Evolutionary conservation across 805 yeast species (phyloP), one percentile per base, ranked within the genome.

Genomic region (Millerozyma miso): DNA sequence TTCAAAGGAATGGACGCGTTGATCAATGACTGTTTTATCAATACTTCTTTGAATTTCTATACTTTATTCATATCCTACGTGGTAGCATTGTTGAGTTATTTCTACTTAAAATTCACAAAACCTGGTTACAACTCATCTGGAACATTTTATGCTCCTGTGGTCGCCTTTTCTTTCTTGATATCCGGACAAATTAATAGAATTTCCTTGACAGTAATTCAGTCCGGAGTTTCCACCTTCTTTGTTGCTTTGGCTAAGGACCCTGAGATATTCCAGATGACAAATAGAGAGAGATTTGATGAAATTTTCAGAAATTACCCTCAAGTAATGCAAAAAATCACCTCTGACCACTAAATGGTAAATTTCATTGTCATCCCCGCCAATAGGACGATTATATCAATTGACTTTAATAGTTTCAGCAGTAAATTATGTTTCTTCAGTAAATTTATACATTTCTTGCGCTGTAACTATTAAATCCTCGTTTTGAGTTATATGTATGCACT

Each of bases 201-300:
- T 44, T 73, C 91, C 12, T 78, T 82, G 48, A 83, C 84, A 34
- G 84, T 88, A 1, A 79, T 90, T 38, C 83, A 81, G 48, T 81
- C 89, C 7, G 97, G 97, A 10, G 80, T 82, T 8, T 79, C 90
- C 17, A 85, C 96, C 0, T 83, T 90, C 58, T 83, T 88, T 62
- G 83, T 90, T 37, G 89, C 93, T 0, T 70, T 87, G 54, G 88
- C 90, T 12, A 79, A 81, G 53, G 90, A 88, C 52, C 97, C 97
- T 0, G 95, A 87, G 53, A 80, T 85, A 5, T 83, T 85, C 70
- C 81, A 79, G 56, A 73, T 74, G 65, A 76, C 85, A 36, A 83
- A 88, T 57, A 88, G 95, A 50, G 66, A 67, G 44, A 60, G 79
- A 47, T 85, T 82, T 55, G 81, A 83, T 46, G 80, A 75, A 52